These are phyloP conservation scores for Cercospora beticola DNA, from an alignment of 2,329 filamentous ascomycete genomes.

Conservation along the genomic window DNA sequence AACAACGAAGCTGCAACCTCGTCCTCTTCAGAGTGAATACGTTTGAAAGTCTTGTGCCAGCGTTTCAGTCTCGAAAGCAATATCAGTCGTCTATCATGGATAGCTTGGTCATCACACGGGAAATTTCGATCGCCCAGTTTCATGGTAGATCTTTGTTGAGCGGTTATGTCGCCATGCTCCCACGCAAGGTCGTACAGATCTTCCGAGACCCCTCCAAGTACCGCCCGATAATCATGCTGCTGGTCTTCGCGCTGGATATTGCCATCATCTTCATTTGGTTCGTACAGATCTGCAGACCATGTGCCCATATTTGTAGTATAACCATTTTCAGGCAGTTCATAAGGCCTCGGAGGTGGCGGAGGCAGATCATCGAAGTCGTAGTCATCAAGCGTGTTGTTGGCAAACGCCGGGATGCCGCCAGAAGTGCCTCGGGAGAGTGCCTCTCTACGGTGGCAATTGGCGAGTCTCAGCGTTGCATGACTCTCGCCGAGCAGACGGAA, in stretches of 20 bases:
- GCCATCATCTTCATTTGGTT: not conserved
- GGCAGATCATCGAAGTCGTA: not conserved
- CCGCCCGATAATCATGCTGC: not conserved
- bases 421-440: not conserved
- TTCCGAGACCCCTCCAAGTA: not conserved
- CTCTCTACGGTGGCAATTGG: not conserved
- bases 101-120: not conserved
- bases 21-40: not conserved
- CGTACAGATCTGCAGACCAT: slow-evolving; percentile 1
- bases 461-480: slow-evolving; percentile 4
- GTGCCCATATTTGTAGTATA: not conserved
- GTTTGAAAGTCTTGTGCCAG: slow-evolving; percentile 19
- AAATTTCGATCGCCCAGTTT: slow-evolving; percentile 3
- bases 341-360: slow-evolving; percentile 3
- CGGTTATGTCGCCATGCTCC: slow-evolving; percentile 2
- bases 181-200: slow-evolving; percentile 1
- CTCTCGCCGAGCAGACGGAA: slow-evolving; percentile 9
- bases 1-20: slow-evolving; percentile 19
- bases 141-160: slow-evolving; percentile 4
- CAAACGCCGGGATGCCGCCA: not conserved
- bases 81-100: not conserved
- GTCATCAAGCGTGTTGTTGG: slow-evolving; percentile 3
- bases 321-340: not conserved
- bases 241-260: not conserved
- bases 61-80: slow-evolving; percentile 3